A percentile compares a stretch with the other conserved stretches of the same genome.
Evolutionary conservation across 2,329 filamentous ascomycete species (phyloP).

Genomic region (Fusarium multiceps): DNA sequence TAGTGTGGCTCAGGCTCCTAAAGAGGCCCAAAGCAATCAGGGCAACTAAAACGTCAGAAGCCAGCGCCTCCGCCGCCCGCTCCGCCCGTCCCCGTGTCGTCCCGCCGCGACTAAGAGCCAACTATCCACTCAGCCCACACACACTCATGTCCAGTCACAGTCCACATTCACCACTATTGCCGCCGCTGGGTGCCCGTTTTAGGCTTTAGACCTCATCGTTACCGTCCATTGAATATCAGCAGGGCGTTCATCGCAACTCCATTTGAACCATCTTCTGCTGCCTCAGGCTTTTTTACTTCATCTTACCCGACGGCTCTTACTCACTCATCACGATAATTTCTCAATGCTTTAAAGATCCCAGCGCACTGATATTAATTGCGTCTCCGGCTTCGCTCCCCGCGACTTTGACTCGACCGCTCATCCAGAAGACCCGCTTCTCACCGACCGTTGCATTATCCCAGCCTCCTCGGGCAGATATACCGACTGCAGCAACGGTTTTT

Average conservation of each 20-base stretch:
- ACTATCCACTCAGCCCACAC: slow-evolving; percentile 44
- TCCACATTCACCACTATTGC: slow-evolving; percentile 38
- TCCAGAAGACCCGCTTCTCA: slow-evolving; percentile 44
- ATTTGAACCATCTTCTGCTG: slow-evolving; percentile 32
- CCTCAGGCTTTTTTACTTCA: slow-evolving; percentile 35
- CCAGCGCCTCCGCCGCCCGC: slow-evolving; percentile 36
- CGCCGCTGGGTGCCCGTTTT: slow-evolving; percentile 38
- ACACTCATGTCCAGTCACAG: slow-evolving; percentile 36
- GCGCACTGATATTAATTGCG: slow-evolving; percentile 26
- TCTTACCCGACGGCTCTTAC: slow-evolving; percentile 11
- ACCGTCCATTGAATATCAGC: slow-evolving; percentile 44
- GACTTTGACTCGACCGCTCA: slow-evolving; percentile 42
- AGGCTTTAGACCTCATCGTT: slow-evolving; percentile 33
- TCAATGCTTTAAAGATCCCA: slow-evolving; percentile 15
- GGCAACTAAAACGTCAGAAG: slow-evolving; percentile 33
- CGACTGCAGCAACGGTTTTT: slow-evolving; percentile 29
- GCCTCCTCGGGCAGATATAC: slow-evolving; percentile 39
- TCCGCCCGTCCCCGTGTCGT: slow-evolving; percentile 40
- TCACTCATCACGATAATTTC: slow-evolving; percentile 16
- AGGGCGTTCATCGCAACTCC: slow-evolving; percentile 40
- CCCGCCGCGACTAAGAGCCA: slow-evolving; percentile 39
- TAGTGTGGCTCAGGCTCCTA: slow-evolving; percentile 42
- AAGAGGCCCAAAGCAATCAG: slow-evolving; percentile 34
- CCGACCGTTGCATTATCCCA: slow-evolving; percentile 43
- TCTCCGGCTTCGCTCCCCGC: slow-evolving; percentile 36